Evolutionary conservation across 1,284 basidiomycete genomes (phyloP), one percentile per base, ranked within the genome.

Genomic region (Fomitiporia mediterranea): DNA sequence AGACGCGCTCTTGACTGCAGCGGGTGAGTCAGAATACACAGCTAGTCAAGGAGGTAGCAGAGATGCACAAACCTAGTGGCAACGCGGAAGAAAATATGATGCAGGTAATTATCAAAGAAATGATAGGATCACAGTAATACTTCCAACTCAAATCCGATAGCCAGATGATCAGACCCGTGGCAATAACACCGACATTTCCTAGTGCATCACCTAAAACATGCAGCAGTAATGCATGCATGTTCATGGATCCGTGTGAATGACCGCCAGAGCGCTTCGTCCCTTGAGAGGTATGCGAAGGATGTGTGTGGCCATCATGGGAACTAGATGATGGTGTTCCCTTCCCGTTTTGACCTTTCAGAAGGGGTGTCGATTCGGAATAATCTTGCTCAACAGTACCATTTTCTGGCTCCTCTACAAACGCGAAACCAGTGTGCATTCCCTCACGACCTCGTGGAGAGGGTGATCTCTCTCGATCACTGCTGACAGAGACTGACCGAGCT

Each of bases 41-140:
- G 43, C 15, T 21, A 43, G 47, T 30, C 46, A 58, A 15, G 44
- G 50, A 52, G 32, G 53, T 51, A 58, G 49, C 28, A 25, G 42
- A 13, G 51, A 59, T 49, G 27, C 27, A 74, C 84, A 58, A 64
- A 93, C 92, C 91, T 23, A 99, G 80, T 6, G 97, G 97, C 42
- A 99, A 68, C 2, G 97, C 94, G 51, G 91, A 95, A 8, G 90
- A 92, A 77, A 98, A 97, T 63, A 99, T 99, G 71, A 99, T 98
- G 59, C 85, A 79, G 5, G 97, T 96, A 72, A 99, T 99, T 55
- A 98, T 77, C 66, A 99, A 80, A 68, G 91, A 94, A 71, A 99
- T 94, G 38, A 88, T 71, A 0, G 97, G 97, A 71, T 99, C 97
- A 63, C 87, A 94, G 75, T 96, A 98, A 68, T 86, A 89, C 67